A percentile compares a stretch with the other conserved stretches of the same genome.
Evolutionary conservation across 2,329 filamentous ascomycete species (phyloP).

Genomic region (Sporothrix variecibatus): DNA sequence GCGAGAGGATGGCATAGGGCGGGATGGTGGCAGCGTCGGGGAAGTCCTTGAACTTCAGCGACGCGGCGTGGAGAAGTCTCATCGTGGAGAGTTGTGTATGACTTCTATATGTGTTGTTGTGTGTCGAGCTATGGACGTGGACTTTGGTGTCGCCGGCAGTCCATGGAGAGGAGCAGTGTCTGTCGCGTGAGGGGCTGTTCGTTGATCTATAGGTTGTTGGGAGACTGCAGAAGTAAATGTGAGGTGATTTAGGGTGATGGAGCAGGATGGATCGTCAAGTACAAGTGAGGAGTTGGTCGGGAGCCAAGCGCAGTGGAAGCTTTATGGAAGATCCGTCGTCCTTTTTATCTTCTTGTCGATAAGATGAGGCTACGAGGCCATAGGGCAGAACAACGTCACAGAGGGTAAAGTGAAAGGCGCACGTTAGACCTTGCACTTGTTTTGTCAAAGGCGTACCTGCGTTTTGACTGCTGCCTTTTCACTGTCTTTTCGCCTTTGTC

Average conservation of each 20-base stretch:
- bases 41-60: conserved; percentile 29
- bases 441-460: neutral
- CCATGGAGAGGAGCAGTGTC: neutral
- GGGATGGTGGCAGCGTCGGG: conserved; percentile 14
- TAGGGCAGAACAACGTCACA: neutral
- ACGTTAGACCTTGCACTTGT: neutral
- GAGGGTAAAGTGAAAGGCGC: neutral
- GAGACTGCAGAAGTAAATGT: neutral
- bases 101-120: neutral
- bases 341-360: neutral
- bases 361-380: neutral
- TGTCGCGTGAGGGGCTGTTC: neutral
- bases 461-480: neutral
- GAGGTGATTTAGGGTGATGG: neutral
- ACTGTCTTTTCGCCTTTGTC: neutral
- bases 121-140: neutral
- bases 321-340: neutral
- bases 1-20: conserved; percentile 31
- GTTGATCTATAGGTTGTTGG: neutral
- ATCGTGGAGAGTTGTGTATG: conserved; percentile 20
- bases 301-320: neutral
- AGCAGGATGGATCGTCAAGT: neutral
- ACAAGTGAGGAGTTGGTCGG: neutral
- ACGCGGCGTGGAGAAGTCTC: conserved; percentile 30
- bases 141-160: neutral